Evolutionary conservation across 768 basidiomycete species (phyloP).

Genomic region (Mycena metata): DNA sequence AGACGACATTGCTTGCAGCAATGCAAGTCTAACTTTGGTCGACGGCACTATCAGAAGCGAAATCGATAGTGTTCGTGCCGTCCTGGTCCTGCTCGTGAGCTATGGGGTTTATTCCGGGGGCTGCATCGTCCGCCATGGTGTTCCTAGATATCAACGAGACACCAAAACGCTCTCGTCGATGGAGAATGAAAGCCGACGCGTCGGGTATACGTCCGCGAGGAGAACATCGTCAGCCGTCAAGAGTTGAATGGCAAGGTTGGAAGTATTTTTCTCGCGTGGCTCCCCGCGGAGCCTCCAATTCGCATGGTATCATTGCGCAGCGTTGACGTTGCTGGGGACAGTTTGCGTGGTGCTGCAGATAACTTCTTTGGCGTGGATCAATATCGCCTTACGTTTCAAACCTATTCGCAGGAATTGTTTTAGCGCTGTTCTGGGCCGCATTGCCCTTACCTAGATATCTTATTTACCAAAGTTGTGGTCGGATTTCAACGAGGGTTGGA

Average conservation of each 20-base stretch:
- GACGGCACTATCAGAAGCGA: not conserved
- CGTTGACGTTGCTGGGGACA: slow-evolving; percentile 11
- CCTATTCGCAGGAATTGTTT: slow-evolving; percentile 7
- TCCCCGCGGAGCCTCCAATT: slow-evolving; percentile 15
- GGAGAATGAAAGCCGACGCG: not conserved
- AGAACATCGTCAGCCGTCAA: not conserved
- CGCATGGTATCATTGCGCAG: slow-evolving; percentile 12
- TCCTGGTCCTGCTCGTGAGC: slow-evolving; percentile 18
- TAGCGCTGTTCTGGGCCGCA: slow-evolving; percentile 22
- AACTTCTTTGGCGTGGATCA: slow-evolving; percentile 20
- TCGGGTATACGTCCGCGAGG: not conserved
- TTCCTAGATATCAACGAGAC: slow-evolving; percentile 16
- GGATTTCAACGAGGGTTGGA: not conserved
- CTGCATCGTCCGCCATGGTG: slow-evolving; percentile 19
- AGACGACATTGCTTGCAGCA: slow-evolving; percentile 19
- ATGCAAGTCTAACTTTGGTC: slow-evolving; percentile 14
- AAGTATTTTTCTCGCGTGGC: slow-evolving; percentile 8
- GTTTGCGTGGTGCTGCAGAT: slow-evolving; percentile 18
- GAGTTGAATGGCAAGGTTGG: not conserved
- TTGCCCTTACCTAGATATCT: slow-evolving; percentile 13
- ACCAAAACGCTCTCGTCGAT: not conserved
- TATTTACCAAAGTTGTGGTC: not conserved
- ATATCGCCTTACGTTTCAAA: slow-evolving; percentile 1
- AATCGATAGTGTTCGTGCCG: not conserved
- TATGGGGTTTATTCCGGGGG: slow-evolving; percentile 10